Evolutionary conservation across 495 filamentous ascomycete species (phyloP).

Genomic region (Lichina pygmaea): DNA sequence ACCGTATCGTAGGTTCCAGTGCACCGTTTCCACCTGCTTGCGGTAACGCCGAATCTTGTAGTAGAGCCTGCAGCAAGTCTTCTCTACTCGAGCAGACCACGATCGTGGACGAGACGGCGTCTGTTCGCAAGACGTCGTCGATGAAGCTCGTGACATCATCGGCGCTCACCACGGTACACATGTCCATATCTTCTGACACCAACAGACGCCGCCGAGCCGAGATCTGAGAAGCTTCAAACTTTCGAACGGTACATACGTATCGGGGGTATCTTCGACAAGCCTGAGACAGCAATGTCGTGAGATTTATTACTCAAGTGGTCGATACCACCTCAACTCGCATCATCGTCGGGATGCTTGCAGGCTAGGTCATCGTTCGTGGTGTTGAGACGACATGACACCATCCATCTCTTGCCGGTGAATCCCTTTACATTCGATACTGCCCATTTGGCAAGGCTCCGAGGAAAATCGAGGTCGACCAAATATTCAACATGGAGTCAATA

Average conservation of each 20-base stretch:
- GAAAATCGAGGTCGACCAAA: not conserved
- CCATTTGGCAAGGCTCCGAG: no score
- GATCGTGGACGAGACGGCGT: slow-evolving; percentile 27
- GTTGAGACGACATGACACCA: not conserved
- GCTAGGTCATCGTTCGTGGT: not conserved
- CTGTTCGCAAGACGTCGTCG: slow-evolving; percentile 28
- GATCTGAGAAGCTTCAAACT: not conserved
- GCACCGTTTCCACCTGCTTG: not conserved
- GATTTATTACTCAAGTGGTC: no score
- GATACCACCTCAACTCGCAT: not conserved
- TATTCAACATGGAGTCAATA: slow-evolving; percentile 63
- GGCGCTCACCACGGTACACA: not conserved
- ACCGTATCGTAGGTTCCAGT: slow-evolving; percentile 35
- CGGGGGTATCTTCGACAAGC: no score
- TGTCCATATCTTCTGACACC: not conserved
- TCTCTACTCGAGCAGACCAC: slow-evolving; percentile 41
- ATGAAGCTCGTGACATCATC: slow-evolving; percentile 9
- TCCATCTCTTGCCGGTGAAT: not conserved
- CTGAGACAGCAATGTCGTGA: no score
- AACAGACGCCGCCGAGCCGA: not conserved
- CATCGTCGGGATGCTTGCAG: not conserved
- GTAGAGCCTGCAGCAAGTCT: slow-evolving; percentile 29
- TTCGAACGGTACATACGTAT: not conserved
- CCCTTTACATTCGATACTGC: not conserved
- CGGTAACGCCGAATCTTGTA: not conserved